These are phyloP conservation scores for Fusarium abutilonis DNA, from an alignment of 2,329 filamentous ascomycete species.

Conservation along the genomic window DNA sequence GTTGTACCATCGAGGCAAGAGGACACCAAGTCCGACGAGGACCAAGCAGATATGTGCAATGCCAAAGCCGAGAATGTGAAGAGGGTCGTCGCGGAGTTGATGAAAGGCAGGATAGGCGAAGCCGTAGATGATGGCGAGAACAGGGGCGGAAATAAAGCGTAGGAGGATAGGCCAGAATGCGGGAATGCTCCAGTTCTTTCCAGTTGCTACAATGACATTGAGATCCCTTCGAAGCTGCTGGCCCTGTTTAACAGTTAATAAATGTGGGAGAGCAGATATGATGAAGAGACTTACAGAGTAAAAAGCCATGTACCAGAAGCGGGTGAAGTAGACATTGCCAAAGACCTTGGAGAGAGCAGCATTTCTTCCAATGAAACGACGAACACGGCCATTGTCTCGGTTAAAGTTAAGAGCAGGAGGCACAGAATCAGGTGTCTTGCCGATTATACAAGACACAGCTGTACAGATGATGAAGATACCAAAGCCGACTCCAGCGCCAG, in stretches of 20 bases:
- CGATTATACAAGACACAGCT: slow-evolving; percentile 53
- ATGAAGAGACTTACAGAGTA: slow-evolving; percentile 60
- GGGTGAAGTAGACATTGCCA: slow-evolving; percentile 51
- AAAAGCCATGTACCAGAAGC: slow-evolving; percentile 64
- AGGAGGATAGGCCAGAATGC: slow-evolving; percentile 60
- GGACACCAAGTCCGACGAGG: slow-evolving; percentile 58
- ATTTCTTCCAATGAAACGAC: slow-evolving; percentile 47
- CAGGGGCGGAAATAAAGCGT: slow-evolving; percentile 60
- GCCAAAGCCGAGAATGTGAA: slow-evolving; percentile 61
- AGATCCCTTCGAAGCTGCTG: slow-evolving; percentile 66
- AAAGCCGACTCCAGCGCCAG: slow-evolving; percentile 62
- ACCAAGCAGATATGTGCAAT: slow-evolving; percentile 59
- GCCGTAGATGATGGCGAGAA: slow-evolving; percentile 61
- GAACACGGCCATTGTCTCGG: slow-evolving; percentile 48
- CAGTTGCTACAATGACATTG: slow-evolving; percentile 62
- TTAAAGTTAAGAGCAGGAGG: slow-evolving; percentile 57
- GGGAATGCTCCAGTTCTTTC: slow-evolving; percentile 67
- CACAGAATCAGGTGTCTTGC: slow-evolving; percentile 53
- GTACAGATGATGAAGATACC: slow-evolving; percentile 60
- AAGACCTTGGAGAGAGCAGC: slow-evolving; percentile 46
- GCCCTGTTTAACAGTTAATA: slow-evolving; percentile 52
- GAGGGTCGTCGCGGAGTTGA: slow-evolving; percentile 58
- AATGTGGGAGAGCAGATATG: not conserved
- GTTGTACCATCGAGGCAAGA: slow-evolving; percentile 64
- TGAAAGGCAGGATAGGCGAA: slow-evolving; percentile 64